Evolutionary conservation across 1,284 basidiomycete genomes (phyloP).

Genomic region (Neolentinus lepideus): DNA sequence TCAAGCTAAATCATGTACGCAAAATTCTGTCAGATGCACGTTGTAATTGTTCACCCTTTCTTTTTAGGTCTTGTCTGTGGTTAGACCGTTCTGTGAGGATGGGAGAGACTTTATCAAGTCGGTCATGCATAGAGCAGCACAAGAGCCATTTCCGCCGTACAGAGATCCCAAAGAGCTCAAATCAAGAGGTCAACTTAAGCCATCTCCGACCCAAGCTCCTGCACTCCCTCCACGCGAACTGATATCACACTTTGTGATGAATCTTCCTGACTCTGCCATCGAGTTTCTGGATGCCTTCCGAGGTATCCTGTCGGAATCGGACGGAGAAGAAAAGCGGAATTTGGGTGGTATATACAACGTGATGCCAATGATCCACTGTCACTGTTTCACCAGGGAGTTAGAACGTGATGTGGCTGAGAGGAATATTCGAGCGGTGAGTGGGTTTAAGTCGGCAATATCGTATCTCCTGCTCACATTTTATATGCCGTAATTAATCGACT

Average conservation of each 20-base stretch:
- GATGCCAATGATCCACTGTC: conserved; percentile 91
- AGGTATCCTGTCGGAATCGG: conserved; percentile 50
- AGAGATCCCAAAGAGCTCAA: conserved; percentile 38
- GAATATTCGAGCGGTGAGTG: conserved; percentile 76
- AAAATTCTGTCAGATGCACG: background rate
- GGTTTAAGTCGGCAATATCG: conserved; percentile 3
- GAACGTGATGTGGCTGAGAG: conserved; percentile 58
- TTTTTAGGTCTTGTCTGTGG: conserved; percentile 56
- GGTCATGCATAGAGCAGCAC: conserved; percentile 45
- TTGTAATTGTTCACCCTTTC: background rate
- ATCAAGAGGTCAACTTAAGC: conserved; percentile 17
- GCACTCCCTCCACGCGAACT: conserved; percentile 34
- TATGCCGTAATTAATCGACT: conserved; percentile 1
- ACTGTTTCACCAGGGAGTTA: conserved; percentile 93
- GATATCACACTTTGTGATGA: conserved; percentile 93
- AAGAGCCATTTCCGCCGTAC: conserved; percentile 57
- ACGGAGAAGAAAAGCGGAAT: conserved; percentile 22
- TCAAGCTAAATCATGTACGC: conserved; percentile 65
- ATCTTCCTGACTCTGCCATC: conserved; percentile 89
- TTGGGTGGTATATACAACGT: conserved; percentile 39
- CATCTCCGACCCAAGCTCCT: conserved; percentile 6
- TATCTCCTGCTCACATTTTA: conserved; percentile 2
- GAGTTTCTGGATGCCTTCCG: conserved; percentile 86
- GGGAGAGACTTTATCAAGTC: conserved; percentile 78
- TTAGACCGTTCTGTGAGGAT: conserved; percentile 73